Base-by-base conservation (phyloP, 176 grass and related monocot species). In the Tuctoria greenei region DNA sequence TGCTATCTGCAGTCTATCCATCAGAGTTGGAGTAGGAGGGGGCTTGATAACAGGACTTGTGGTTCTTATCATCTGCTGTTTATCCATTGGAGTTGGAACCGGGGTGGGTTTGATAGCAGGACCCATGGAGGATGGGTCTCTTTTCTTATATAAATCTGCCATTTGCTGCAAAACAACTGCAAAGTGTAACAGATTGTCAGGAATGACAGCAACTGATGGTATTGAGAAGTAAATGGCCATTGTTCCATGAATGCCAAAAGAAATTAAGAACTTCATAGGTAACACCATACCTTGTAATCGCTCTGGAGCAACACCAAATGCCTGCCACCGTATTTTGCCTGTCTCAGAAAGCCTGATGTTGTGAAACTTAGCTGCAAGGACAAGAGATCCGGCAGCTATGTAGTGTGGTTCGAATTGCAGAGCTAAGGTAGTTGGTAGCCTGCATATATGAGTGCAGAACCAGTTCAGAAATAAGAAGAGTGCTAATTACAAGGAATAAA, bases 371-470 rank as follows among this genome's bases (percentile, higher is more conserved):
- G 84, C 84, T 47, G 84, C 83, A 46, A 84, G 73, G 42, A 69
- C 75, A 25, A 89, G 77, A 28, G 86, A 81, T 28, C 86, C 86
- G 61, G 81, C 71, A 73, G 86, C 81, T 74, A 93, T 89, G 37
- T 84, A 89, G 55, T 89, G 87, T 23, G 87, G 84, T 64, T 89
- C 84, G 58, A 84, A 89, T 31, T 93, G 87, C 18, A 93, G 7
- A 43, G 56, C 87, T 42, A 87, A 67, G 55, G 84, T 79, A 55
- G 76, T 89, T 16, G 73, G 64, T 71, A 93, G 68, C 46, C 83
- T 89, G 82, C 57, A 74, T 23, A 38, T 11, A 72, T 6, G 43
- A 18, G 34, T 42, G 67, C 13, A 71, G 40, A 60, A 66, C 41
- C 40, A 52, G 25, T 28, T 78, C 18, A 82, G 73, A 57, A 49